Conservation (phyloP, 257 asterid genomes). For the Solanum piurae region DNA sequence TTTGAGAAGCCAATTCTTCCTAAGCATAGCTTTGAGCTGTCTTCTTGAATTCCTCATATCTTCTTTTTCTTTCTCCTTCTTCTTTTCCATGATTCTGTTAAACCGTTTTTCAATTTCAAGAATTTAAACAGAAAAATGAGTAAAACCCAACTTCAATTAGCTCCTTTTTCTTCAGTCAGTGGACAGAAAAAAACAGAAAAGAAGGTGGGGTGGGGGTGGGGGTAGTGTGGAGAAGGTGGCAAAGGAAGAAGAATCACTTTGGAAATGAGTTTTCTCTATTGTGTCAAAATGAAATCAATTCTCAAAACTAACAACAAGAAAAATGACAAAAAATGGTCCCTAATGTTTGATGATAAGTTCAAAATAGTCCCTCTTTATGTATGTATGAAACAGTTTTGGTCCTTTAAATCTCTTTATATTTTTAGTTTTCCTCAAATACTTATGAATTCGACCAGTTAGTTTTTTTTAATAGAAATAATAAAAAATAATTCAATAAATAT, state of each 20-base stretch:
- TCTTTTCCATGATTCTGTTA: constrained; percentile 29
- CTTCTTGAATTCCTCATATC: constrained; percentile 45
- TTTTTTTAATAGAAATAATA: background rate
- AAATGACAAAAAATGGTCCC: background rate
- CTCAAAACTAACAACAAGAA: background rate
- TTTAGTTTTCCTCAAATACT: background rate
- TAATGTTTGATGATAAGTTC: background rate
- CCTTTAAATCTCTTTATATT: background rate
- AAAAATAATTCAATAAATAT: background rate
- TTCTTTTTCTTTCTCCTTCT: constrained; percentile 21
- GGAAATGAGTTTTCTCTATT: background rate
- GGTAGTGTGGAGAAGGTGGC: background rate
- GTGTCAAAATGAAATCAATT: background rate
- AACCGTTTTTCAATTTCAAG: background rate
- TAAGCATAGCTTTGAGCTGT: constrained; percentile 93
- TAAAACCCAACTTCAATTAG: background rate
- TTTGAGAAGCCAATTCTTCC: constrained; percentile 97
- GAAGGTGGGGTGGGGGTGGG: background rate
- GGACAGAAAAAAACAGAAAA: background rate
- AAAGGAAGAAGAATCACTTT: background rate
- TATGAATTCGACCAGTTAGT: background rate
- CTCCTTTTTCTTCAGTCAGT: background rate
- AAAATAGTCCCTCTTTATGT: background rate
- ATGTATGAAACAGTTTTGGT: background rate
- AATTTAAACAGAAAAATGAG: background rate